A percentile compares a stretch with the other conserved stretches of the same genome.
Conservation (phyloP, 2,329 filamentous ascomycete species). For the Colletotrichum gloeosporioides region DNA sequence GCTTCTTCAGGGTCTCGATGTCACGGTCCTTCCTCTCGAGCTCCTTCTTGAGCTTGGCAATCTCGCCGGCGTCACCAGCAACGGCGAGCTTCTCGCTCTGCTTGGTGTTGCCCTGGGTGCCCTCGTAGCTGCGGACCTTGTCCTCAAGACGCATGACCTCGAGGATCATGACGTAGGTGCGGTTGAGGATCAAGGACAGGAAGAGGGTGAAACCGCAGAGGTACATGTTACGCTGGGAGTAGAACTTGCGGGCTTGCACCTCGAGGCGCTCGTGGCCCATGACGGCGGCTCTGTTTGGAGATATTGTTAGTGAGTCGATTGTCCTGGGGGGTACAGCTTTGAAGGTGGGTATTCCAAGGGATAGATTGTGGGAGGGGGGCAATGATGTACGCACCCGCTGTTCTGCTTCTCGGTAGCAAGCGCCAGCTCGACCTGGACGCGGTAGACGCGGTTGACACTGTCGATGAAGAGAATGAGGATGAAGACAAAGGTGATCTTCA, state of each 20-base stretch:
- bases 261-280: slow-evolving; percentile 96
- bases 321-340: not conserved
- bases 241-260: slow-evolving; percentile 99
- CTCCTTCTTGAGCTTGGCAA: slow-evolving; percentile 72
- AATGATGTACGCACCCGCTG: slow-evolving; percentile 47
- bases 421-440: slow-evolving; percentile 88
- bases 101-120: slow-evolving; percentile 61
- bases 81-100: slow-evolving; percentile 74
- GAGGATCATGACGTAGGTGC: slow-evolving; percentile 97
- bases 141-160: slow-evolving; percentile 92
- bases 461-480: slow-evolving; percentile 98
- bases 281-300: slow-evolving; percentile 60
- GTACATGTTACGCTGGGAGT: slow-evolving; percentile 99
- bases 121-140: slow-evolving; percentile 82
- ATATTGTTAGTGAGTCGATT: not conserved
- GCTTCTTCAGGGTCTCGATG: slow-evolving; percentile 89
- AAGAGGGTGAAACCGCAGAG: slow-evolving; percentile 99
- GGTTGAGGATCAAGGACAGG: slow-evolving; percentile 97
- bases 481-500: slow-evolving; percentile 99
- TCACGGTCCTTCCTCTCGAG: slow-evolving; percentile 82
- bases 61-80: slow-evolving; percentile 77
- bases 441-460: slow-evolving; percentile 81
- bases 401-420: slow-evolving; percentile 69
- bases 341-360: not conserved
- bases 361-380: not conserved